Percentiles rank a stretch among this genome's conserved stretches.
phyloP scores from a whole-genome alignment of 768 basidiomycete species.

The Kwoniella dendrophila region DNA sequence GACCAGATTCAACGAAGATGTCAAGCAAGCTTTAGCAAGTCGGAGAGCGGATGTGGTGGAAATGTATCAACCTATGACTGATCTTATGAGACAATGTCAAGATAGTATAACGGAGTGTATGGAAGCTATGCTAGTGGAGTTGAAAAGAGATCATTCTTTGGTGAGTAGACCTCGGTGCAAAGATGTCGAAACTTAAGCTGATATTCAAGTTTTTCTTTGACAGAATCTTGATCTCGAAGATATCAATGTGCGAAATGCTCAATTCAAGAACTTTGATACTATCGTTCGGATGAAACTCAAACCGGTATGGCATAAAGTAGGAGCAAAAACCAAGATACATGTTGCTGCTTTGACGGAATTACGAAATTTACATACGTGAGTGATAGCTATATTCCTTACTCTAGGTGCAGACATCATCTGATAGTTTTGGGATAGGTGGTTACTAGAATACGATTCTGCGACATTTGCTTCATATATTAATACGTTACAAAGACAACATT shows the following conservation, averaged over 20 bases:
- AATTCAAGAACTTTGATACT: constrained; percentile 88
- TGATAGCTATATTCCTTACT: background rate
- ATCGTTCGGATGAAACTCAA: constrained; percentile 87
- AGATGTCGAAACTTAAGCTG: background rate
- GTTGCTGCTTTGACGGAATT: constrained; percentile 84
- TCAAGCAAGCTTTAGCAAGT: constrained; percentile 78
- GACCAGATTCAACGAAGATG: constrained; percentile 80
- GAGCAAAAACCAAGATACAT: constrained; percentile 85
- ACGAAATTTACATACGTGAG: constrained; percentile 76
- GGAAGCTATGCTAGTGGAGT: constrained; percentile 80
- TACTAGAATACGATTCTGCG: constrained; percentile 85
- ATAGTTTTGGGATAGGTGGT: constrained; percentile 62
- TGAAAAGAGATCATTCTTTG: constrained; percentile 81
- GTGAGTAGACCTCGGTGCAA: constrained; percentile 54
- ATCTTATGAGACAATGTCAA: constrained; percentile 89
- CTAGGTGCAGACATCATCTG: background rate
- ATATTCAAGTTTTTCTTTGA: background rate
- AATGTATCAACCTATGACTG: constrained; percentile 79
- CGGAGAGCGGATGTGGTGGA: constrained; percentile 90
- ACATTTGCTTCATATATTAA: constrained; percentile 91
- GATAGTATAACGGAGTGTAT: constrained; percentile 91
- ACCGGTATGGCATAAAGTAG: constrained; percentile 95
- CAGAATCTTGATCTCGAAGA: constrained; percentile 89
- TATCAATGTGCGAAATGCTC: constrained; percentile 85
- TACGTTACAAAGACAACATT: constrained; percentile 70